phyloP scores from a whole-genome alignment of 2,329 filamentous ascomycete genomes.

The Fusarium virguliforme region DNA sequence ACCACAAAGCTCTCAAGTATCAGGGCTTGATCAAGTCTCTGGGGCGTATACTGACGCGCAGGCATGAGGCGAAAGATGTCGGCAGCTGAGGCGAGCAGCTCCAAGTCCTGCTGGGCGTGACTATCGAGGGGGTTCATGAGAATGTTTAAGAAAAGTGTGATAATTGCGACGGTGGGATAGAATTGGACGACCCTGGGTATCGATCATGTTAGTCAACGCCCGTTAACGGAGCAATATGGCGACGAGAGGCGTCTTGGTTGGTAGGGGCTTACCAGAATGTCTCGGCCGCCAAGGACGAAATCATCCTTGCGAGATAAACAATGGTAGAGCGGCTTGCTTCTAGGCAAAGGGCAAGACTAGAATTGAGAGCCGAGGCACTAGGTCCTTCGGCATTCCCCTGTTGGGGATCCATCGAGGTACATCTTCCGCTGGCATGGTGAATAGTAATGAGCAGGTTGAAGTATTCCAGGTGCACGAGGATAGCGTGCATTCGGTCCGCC shows the following conservation, averaged over 20 bases:
- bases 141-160: not conserved
- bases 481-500: not conserved
- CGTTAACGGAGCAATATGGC: too few species aligned
- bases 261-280: not conserved
- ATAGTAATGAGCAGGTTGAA: not conserved
- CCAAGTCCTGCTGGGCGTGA: not conserved
- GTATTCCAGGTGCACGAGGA: constrained; percentile 1
- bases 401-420: not conserved
- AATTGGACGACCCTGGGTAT: not conserved
- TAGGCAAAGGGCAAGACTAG: not conserved
- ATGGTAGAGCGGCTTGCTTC: constrained; percentile 5
- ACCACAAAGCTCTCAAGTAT: not conserved
- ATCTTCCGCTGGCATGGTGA: constrained; percentile 8
- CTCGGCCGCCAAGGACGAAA: not conserved
- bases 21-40: not conserved
- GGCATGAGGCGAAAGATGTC: not conserved
- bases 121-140: not conserved
- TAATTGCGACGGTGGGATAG: constrained; percentile 3
- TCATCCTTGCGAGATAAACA: not conserved
- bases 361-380: not conserved
- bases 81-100: not conserved
- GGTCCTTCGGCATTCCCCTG: not conserved
- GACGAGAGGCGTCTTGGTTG: too few species aligned
- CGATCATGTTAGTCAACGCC: not conserved
- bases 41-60: not conserved